Evolutionary conservation across 2,329 filamentous ascomycete genomes (phyloP).

Genomic region (Biscogniauxia mediterranea): DNA sequence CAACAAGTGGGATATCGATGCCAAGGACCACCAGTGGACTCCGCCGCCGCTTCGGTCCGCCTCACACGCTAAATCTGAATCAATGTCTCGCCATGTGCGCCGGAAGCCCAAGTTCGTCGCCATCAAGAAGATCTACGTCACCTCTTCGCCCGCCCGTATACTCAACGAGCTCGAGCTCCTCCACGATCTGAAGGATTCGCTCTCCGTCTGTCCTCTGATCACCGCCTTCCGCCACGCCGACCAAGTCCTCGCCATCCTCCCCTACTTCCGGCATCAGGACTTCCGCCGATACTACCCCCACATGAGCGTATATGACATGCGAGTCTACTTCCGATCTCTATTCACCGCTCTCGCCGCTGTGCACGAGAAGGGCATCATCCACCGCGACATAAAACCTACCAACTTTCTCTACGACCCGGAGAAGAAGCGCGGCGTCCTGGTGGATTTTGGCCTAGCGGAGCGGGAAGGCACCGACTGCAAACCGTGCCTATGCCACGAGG

Average conservation of each 20-base stretch:
- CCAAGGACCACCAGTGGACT: constrained; percentile 62
- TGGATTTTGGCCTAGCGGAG: constrained; percentile 99
- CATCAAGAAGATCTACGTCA: constrained; percentile 99
- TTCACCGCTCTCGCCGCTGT: constrained; percentile 83
- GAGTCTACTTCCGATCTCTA: constrained; percentile 83
- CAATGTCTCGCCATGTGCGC: constrained; percentile 36
- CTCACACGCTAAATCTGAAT: constrained; percentile 40
- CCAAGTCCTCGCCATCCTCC: constrained; percentile 90
- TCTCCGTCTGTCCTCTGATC: constrained; percentile 89
- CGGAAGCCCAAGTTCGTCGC: constrained; percentile 77
- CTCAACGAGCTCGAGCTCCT: constrained; percentile 95
- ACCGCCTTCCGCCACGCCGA: constrained; percentile 95
- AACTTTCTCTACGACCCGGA: constrained; percentile 92
- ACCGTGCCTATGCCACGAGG: constrained; percentile 77
- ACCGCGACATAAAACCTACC: constrained; percentile 95
- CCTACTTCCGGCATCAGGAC: constrained; percentile 93
- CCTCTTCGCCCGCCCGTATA: constrained; percentile 88
- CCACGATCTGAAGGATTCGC: constrained; percentile 78
- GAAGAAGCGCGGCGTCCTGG: constrained; percentile 79
- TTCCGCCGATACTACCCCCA: constrained; percentile 93
- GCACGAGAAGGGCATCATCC: constrained; percentile 80
- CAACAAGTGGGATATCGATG: constrained; percentile 82
- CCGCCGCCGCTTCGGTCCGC: constrained; percentile 63
- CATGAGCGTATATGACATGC: constrained; percentile 82
- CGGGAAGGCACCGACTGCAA: constrained; percentile 73